Conservation (phyloP, 495 filamentous ascomycete species). For the Glonium stellatum region DNA sequence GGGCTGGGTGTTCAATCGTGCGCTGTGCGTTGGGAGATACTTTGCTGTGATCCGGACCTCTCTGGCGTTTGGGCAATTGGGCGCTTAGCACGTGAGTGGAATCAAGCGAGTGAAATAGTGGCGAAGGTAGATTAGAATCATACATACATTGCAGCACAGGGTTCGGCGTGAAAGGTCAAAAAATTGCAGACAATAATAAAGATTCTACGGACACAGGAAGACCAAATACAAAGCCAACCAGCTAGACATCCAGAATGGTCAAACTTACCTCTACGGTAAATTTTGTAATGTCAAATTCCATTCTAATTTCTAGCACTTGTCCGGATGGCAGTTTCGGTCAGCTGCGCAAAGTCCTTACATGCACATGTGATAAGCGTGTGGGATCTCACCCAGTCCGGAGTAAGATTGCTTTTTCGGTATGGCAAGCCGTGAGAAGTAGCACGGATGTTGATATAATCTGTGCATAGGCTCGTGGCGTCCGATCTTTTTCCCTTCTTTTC, state of each 20-base stretch:
- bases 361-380: background rate
- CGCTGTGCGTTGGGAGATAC: constrained; percentile 89
- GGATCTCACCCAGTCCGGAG: background rate
- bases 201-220: background rate
- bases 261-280: background rate
- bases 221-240: background rate
- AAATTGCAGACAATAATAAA: background rate
- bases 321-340: background rate
- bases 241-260: background rate
- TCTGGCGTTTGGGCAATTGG: background rate
- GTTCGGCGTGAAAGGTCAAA: background rate
- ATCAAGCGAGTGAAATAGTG: background rate
- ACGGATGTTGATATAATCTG: no score
- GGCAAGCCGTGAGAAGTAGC: no score
- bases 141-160: background rate
- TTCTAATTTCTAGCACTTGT: background rate
- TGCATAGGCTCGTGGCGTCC: background rate
- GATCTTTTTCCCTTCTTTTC: background rate
- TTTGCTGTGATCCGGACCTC: constrained; percentile 50
- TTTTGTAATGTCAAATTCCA: background rate
- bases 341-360: background rate
- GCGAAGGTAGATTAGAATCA: background rate
- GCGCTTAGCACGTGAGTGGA: constrained; percentile 1
- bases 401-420: no score
- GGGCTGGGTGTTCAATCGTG: constrained; percentile 83